Conservation (phyloP, 2,329 filamentous ascomycete species). For the Verruconis gallopava region DNA sequence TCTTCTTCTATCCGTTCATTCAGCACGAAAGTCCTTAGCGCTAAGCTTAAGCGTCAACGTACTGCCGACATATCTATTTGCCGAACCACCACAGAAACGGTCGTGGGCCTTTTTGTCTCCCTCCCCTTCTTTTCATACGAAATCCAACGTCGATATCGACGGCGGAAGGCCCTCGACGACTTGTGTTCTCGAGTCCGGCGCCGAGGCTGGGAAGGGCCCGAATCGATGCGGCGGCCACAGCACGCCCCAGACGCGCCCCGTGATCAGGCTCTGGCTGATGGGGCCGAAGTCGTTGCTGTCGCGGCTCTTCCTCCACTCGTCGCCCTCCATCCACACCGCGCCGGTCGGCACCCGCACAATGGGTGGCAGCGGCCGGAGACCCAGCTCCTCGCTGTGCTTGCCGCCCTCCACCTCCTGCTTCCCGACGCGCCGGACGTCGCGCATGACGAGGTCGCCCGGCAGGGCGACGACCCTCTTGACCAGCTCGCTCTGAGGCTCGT, state of each 20-base stretch:
- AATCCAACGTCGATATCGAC: no score
- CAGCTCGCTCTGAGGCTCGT: conserved; percentile 52
- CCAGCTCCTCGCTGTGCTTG: conserved; percentile 28
- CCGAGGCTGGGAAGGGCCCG: background rate
- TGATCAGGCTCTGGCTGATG: conserved; percentile 18
- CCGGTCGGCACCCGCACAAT: conserved; percentile 57
- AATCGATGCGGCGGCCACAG: conserved; percentile 8
- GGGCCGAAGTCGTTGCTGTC: conserved; percentile 92
- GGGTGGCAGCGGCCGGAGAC: conserved; percentile 11
- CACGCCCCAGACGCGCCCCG: conserved; percentile 4
- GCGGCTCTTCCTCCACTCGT: conserved; percentile 56
- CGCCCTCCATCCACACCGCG: conserved; percentile 92
- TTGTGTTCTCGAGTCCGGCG: background rate
- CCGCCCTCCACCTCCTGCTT: conserved; percentile 27
- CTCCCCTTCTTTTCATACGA: no score
- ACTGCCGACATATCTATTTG: no score
- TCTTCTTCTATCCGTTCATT: no score
- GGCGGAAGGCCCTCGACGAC: background rate
- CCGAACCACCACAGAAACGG: no score
- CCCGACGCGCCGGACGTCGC: conserved; percentile 30
- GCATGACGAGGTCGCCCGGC: conserved; percentile 63
- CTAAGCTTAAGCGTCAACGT: no score
- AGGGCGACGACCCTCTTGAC: conserved; percentile 78
- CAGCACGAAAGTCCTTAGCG: no score
- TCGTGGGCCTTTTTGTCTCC: no score